A percentile compares a stretch with the other conserved stretches of the same genome.
These are phyloP conservation scores for Lasiodiplodia citricola DNA, from an alignment of 2,329 filamentous ascomycete species.

Conservation along the genomic window DNA sequence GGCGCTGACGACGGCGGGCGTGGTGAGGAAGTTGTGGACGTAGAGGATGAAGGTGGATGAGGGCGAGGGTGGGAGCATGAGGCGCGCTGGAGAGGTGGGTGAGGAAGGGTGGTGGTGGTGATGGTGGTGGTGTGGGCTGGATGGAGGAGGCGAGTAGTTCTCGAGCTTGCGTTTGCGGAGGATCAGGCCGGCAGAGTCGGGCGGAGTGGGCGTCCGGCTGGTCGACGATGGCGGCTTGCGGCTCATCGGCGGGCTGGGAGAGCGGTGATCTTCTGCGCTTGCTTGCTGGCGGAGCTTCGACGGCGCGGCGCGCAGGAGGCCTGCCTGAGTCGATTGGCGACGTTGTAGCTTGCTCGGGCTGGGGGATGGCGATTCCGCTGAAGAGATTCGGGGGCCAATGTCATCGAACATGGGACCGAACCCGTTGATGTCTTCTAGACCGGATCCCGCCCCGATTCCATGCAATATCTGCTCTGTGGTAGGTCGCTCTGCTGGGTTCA, in stretches of 20 bases:
- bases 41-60: constrained; percentile 32
- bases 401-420: constrained; percentile 45
- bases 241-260: constrained; percentile 40
- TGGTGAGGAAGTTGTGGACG: constrained; percentile 39
- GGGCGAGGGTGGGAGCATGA: constrained; percentile 30
- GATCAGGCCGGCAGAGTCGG: constrained; percentile 16
- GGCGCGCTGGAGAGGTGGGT: background rate
- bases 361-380: constrained; percentile 50
- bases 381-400: constrained; percentile 48
- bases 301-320: constrained; percentile 36
- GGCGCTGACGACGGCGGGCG: constrained; percentile 40
- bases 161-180: constrained; percentile 22
- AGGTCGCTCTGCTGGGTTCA: constrained; percentile 77
- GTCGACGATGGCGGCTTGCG: background rate
- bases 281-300: constrained; percentile 42
- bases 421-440: constrained; percentile 51
- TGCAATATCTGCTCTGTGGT: constrained; percentile 84
- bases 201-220: constrained; percentile 10
- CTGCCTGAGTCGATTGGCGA: constrained; percentile 34
- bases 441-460: constrained; percentile 72
- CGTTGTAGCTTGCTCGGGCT: constrained; percentile 33
- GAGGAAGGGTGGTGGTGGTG: background rate
- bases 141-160: constrained; percentile 9
- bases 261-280: constrained; percentile 36
- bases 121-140: background rate